Evolutionary conservation across 2,329 filamentous ascomycete genomes (phyloP), one percentile per base, ranked within the genome.

Genomic region (Talaromyces pinophilus): DNA sequence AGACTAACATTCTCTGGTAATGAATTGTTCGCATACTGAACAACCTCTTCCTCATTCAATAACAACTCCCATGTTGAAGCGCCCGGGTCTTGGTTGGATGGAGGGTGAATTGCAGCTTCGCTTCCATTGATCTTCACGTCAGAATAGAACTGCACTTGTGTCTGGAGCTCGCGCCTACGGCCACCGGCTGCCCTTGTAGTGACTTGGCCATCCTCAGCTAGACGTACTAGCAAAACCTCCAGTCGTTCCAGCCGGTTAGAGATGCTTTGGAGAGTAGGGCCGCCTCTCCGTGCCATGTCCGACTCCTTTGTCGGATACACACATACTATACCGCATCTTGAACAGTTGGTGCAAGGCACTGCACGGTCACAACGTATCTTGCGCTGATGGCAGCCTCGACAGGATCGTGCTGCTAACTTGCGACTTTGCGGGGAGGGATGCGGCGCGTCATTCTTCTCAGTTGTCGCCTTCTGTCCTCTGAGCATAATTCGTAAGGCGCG

Each of bases 361-460:
- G 59, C 70, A 62, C 70, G 70, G 60, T 75, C 72, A 67, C 73
- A 75, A 5, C 73, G 72, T 19, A 75, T 67, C 66, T 75, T 75
- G 28, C 73, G 72, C 55, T 70, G 72, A 63, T 72, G 71, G 60
- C 73, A 75, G 52, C 54, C 67, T 57, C 62, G 61, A 67, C 70
- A 72, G 30, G 70, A 70, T 11, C 69, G 68, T 22, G 62, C 62
- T 4, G 30, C 62, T 48, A 54, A 28, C 42, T 35, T 69, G 44
- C 60, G 38, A 38, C 17, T 61, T 42, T 46, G 65, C 35, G 22
- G 7, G 44, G 46, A 59, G 17, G 65, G 44, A 28, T 67, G 33
- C 35, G 44, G 61, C 42, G 40, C 15, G 4, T 55, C 61, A 7
- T 63, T 59, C 10, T 52, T 42, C 10, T 60, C 25, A 25, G 40